phyloP scores from a whole-genome alignment of 176 grass and related monocot species.

The Canna indica region DNA sequence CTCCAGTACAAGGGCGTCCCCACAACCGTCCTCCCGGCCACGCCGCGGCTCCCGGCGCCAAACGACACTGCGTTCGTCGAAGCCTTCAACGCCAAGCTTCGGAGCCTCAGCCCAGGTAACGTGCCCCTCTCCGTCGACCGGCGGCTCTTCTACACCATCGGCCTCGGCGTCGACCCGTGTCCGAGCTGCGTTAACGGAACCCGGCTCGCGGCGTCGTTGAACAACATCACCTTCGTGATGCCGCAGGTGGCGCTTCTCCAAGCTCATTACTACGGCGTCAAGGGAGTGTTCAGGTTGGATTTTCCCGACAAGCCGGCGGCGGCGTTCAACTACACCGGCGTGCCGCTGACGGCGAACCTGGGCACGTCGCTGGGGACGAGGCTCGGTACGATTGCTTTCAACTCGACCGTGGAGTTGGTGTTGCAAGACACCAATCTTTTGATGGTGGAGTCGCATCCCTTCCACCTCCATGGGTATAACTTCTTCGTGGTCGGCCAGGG shows the following conservation, averaged over 20 bases:
- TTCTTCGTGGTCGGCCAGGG: conserved; percentile 5
- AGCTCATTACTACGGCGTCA: background rate
- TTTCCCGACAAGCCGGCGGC: conserved; percentile 37
- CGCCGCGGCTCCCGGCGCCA: conserved; percentile 21
- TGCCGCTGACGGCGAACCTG: conserved; percentile 1
- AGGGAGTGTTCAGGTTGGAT: conserved; percentile 38
- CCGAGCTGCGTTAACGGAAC: conserved; percentile 30
- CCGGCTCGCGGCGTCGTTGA: conserved; percentile 43
- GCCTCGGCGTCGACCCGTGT: conserved; percentile 35
- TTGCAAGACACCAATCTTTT: conserved; percentile 8
- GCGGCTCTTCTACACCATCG: conserved; percentile 37
- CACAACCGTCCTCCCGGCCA: conserved; percentile 11
- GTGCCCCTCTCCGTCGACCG: conserved; percentile 41
- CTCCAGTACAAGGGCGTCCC: conserved; percentile 50
- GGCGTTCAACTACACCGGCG: conserved; percentile 7
- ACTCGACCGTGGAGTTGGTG: conserved; percentile 3
- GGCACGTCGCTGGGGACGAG: conserved; percentile 2
- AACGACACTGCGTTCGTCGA: conserved; percentile 31
- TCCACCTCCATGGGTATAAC: conserved; percentile 15
- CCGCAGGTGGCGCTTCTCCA: conserved; percentile 18
- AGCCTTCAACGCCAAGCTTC: conserved; percentile 32
- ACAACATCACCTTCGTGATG: conserved; percentile 68
- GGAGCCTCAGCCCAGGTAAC: conserved; percentile 31
- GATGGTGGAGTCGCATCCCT: conserved; percentile 1
- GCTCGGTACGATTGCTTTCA: conserved; percentile 1